Evolutionary conservation across 176 grass and related monocot genomes (phyloP), one percentile per base, ranked within the genome.

Genomic region (Oryza glaberrima): DNA sequence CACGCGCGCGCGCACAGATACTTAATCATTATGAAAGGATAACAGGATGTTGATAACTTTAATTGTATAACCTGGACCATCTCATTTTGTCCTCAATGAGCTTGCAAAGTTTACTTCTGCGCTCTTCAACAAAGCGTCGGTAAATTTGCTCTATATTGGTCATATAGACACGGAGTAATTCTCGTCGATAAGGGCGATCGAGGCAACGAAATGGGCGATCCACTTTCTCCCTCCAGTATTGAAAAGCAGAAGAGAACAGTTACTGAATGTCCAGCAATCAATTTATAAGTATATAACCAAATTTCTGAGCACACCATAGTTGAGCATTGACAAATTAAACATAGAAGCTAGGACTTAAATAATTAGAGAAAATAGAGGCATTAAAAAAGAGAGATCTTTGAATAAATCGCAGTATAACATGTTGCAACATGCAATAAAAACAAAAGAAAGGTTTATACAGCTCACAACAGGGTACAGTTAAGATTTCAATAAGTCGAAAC

Each of bases 81-180:
- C 71, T 93, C 80, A 82, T 63, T 82, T 96, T 82, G 40, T 99
- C 97, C 67, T 99, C 94, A 83, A 92, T 90, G 52, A 96, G 88
- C 76, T 83, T 90, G 86, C 70, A 79, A 89, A 94, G 75, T 85
- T 94, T 94, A 38, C 85, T 84, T 88, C 84, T 92, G 71, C 69
- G 66, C 68, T 96, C 92, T 28, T 96, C 90, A 88, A 96, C 72
- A 91, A 92, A 96, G 23, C 79, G 86, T 36, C 86, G 93, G 69
- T 86, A 99, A 88, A 94, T 92, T 91, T 96, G 90, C 82, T 99
- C 97, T 85, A 96, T 88, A 64, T 99, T 99, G 74, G 88, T 82
- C 77, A 91, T 85, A 86, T 96, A 99, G 11, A 94, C 92, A 3
- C 91, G 81, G 23, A 99, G 86, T 28, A 99, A 75, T 79, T 99